Evolutionary conservation across 768 basidiomycete species (phyloP), one percentile per base, ranked within the genome.

Genomic region (Russula abietina): DNA sequence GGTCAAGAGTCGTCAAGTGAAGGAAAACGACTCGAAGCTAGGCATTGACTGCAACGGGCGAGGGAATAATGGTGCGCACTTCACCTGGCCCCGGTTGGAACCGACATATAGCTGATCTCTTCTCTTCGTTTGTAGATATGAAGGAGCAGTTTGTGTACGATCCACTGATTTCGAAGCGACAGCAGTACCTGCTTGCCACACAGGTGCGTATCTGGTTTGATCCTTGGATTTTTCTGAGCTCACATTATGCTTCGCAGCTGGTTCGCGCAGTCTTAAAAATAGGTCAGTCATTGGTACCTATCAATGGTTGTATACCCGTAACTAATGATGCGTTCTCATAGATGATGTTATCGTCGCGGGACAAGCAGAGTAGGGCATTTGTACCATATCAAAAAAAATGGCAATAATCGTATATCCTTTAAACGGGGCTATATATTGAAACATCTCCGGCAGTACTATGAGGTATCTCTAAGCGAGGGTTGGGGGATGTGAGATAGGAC

Each of bases 81-180:
- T n/a, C 32, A 4, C 24, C 38, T 49, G 45, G 26, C 30, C 22
- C 17, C 5, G 2, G 14, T 43, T 10, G 3, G 30, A 12, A 9
- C 9, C 12, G 38, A 9, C 22, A 1, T 30, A 24, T 17, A 24
- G 16, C 52, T 65, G 45, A 22, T 39, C n/a, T 16, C 45, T 45
- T 22, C 52, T 30, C 50, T 48, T 54, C 24, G 1, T 30, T 33
- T 6, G 16, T 71, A 98, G 96, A 99, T 69, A 99, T 99, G 96
- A 96, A 89, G 80, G 82, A 87, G 71, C 96, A 98, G 73, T 92
- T 93, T 70, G 95, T 98, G 48, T 94, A 95, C 69, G 97, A 99
- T 71, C 96, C 97, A 32, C 77, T 98, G 67, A 97, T 98, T 74
- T 94, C 94, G 46, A 99, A 98, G 77, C 79, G 96, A 71, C 95